phyloP scores from a whole-genome alignment of 2,329 filamentous ascomycete genomes.

The Colletotrichum eremochloae region DNA sequence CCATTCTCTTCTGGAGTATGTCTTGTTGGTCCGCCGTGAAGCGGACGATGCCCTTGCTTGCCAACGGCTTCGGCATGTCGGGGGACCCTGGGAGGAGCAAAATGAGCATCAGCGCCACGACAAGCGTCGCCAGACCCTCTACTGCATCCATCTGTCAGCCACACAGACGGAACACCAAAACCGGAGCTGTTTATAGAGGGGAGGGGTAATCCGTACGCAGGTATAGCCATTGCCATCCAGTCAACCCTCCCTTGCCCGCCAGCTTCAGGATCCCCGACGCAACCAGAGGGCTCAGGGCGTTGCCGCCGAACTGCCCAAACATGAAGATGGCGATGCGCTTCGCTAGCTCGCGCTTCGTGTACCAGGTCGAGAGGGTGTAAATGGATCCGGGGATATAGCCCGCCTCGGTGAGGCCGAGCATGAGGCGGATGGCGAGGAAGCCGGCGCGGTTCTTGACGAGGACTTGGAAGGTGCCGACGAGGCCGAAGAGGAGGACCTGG shows the following conservation, averaged over 20 bases:
- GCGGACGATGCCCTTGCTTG: constrained; percentile 54
- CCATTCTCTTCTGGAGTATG: constrained; percentile 52
- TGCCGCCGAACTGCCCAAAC: constrained; percentile 66
- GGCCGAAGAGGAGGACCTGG: constrained; percentile 63
- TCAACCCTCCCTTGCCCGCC: constrained; percentile 55
- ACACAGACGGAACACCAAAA: background rate
- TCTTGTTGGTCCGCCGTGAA: constrained; percentile 52
- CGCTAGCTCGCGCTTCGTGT: constrained; percentile 59
- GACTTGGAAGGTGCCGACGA: constrained; percentile 60
- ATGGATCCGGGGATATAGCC: constrained; percentile 66
- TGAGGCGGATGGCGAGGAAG: constrained; percentile 58
- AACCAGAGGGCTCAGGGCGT: constrained; percentile 62
- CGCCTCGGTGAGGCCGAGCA: constrained; percentile 63
- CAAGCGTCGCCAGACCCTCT: constrained; percentile 60
- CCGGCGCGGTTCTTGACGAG: constrained; percentile 58
- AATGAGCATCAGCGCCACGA: constrained; percentile 55
- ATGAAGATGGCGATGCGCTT: constrained; percentile 64
- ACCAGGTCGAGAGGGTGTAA: constrained; percentile 66
- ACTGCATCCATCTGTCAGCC: constrained; percentile 48
- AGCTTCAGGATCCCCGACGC: constrained; percentile 63
- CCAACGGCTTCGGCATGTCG: constrained; percentile 54
- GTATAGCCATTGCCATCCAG: constrained; percentile 66
- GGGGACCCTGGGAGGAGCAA: constrained; percentile 60
- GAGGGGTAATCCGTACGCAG: constrained; percentile 50
- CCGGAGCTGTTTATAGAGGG: background rate